These are phyloP conservation scores for Nannizzia gypsea DNA, from an alignment of 2,329 filamentous ascomycete genomes.

Conservation along the genomic window DNA sequence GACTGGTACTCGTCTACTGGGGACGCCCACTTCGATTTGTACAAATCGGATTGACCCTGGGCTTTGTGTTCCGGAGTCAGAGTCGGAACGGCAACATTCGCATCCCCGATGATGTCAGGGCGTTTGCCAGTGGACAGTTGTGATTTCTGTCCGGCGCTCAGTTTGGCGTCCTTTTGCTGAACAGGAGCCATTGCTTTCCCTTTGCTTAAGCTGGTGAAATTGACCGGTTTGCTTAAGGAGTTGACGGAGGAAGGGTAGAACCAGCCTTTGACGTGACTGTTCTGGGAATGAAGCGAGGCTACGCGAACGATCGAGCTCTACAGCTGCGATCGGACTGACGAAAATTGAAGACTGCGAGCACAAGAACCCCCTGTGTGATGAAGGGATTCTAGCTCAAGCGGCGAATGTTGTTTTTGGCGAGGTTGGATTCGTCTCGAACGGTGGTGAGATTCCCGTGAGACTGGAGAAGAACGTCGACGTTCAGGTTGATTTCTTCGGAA, in stretches of 20 bases:
- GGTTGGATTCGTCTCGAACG: background rate
- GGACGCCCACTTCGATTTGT: background rate
- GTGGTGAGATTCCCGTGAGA: background rate
- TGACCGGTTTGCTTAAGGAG: background rate
- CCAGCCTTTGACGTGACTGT: constrained; percentile 4
- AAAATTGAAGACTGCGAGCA: background rate
- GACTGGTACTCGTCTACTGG: background rate
- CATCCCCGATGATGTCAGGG: constrained; percentile 2
- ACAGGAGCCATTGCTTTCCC: background rate
- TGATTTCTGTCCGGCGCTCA: background rate
- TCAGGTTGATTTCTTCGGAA: background rate
- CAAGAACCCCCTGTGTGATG: background rate
- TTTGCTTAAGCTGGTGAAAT: background rate
- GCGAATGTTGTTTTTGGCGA: constrained; percentile 1
- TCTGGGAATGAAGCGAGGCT: background rate
- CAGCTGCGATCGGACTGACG: background rate
- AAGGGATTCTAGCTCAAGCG: background rate
- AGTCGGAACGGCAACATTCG: background rate
- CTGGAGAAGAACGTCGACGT: constrained; percentile 3
- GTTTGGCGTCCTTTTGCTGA: constrained; percentile 1
- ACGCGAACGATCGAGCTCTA: background rate
- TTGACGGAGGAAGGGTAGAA: background rate
- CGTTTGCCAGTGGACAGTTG: background rate
- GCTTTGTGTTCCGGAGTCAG: constrained; percentile 4
- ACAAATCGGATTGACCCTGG: background rate